These are phyloP conservation scores for Magnaporthiopsis rhizophila DNA, from an alignment of 2,329 filamentous ascomycete species.

Conservation along the genomic window DNA sequence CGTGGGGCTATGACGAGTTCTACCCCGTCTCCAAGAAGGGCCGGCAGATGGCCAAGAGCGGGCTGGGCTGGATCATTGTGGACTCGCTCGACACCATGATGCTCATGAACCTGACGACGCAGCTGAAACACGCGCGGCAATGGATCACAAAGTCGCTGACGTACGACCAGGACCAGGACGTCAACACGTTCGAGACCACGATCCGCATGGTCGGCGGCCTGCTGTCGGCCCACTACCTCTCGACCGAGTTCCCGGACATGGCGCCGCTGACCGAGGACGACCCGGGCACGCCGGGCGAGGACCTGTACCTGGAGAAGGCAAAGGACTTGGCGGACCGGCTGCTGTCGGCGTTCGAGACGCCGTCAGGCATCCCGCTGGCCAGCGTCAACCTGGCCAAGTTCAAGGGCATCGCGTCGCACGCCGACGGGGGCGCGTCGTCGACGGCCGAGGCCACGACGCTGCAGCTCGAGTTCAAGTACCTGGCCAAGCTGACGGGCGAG, in stretches of 20 bases:
- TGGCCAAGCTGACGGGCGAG: constrained; percentile 90
- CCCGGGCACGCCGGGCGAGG: constrained; percentile 66
- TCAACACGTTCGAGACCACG: constrained; percentile 96
- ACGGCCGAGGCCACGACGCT: constrained; percentile 89
- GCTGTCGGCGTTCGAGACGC: constrained; percentile 78
- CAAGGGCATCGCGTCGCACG: constrained; percentile 71
- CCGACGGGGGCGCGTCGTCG: constrained; percentile 79
- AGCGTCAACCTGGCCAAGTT: constrained; percentile 80
- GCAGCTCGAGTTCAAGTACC: constrained; percentile 95
- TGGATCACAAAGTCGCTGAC: constrained; percentile 78
- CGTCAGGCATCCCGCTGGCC: constrained; percentile 79
- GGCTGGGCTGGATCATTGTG: constrained; percentile 96
- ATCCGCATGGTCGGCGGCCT: constrained; percentile 95
- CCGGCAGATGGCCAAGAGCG: constrained; percentile 76
- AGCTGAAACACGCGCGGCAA: constrained; percentile 74
- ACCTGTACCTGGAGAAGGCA: constrained; percentile 93
- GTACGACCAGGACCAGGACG: constrained; percentile 89
- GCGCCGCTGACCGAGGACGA: constrained; percentile 68
- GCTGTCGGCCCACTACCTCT: constrained; percentile 90
- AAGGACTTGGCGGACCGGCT: constrained; percentile 85
- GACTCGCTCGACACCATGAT: constrained; percentile 95
- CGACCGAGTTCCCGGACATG: constrained; percentile 70
- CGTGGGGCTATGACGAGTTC: constrained; percentile 89
- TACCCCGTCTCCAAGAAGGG: constrained; percentile 74
- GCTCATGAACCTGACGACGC: constrained; percentile 90